Evolutionary conservation across 768 basidiomycete species (phyloP).

Genomic region (Naematelia aurantialba): DNA sequence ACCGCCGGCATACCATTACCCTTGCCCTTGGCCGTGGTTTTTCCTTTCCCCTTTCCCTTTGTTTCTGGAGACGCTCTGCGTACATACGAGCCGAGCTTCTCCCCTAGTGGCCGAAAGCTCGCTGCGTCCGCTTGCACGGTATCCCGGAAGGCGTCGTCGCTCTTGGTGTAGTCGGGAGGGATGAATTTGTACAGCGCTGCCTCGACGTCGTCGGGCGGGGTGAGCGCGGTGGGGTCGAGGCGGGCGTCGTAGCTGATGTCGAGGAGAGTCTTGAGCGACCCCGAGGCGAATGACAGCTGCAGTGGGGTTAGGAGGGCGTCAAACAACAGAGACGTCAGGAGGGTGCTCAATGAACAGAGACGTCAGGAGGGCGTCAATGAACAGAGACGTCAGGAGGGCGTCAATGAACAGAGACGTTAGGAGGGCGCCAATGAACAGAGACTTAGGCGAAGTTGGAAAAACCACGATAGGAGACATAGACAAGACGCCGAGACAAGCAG

Average conservation of each 20-base stretch:
- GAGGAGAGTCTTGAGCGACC: constrained; percentile 74
- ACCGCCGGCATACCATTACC: constrained; percentile 57
- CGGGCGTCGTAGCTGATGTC: constrained; percentile 65
- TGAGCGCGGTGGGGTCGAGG: constrained; percentile 55
- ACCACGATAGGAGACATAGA: neutral
- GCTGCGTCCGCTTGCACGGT: constrained; percentile 74
- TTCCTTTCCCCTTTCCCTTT: constrained; percentile 58
- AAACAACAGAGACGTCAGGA: neutral
- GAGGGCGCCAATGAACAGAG: too few relatives aligned
- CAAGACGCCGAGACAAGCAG: neutral
- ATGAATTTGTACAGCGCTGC: constrained; percentile 71
- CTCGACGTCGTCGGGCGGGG: constrained; percentile 79
- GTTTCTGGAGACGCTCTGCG: constrained; percentile 51
- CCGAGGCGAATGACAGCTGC: constrained; percentile 84
- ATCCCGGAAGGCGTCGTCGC: constrained; percentile 63
- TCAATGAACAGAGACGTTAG: neutral
- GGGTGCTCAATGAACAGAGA: neutral
- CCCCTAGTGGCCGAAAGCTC: constrained; percentile 71
- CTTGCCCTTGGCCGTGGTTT: constrained; percentile 53
- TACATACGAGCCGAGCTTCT: constrained; percentile 70
- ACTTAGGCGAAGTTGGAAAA: too few relatives aligned
- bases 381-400: neutral
- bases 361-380: too few relatives aligned
- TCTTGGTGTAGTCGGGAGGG: constrained; percentile 68
- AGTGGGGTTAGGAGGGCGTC: too few relatives aligned